Percentiles rank a stretch among this genome's conserved stretches.
Conservation (phyloP, 345 rosid species). For the Raphanus sativus region DNA sequence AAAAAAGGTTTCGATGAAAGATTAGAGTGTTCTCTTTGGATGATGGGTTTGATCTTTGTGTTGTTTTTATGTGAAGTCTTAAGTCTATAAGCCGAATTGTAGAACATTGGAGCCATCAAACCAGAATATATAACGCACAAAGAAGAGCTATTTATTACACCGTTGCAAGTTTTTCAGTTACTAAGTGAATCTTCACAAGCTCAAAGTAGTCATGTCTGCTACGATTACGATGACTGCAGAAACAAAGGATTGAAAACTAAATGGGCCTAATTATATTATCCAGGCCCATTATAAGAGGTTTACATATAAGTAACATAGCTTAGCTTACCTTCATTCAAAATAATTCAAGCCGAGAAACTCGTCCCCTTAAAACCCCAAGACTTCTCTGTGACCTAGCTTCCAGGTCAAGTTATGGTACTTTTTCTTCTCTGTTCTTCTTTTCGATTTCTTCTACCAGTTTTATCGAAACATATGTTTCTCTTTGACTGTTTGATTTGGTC, state of each 20-base stretch:
- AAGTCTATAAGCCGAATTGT: neutral
- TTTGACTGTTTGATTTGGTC: neutral
- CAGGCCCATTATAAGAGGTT: slow-evolving; percentile 7
- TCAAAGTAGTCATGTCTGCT: neutral
- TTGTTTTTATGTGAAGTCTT: slow-evolving; percentile 2
- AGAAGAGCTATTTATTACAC: neutral
- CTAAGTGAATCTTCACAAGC: neutral
- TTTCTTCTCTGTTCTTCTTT: neutral
- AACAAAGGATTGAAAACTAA: neutral
- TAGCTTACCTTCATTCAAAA: neutral
- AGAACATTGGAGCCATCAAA: neutral
- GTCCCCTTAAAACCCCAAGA: slow-evolving; percentile 30
- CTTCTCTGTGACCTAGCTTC: slow-evolving; percentile 19
- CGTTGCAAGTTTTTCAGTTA: neutral
- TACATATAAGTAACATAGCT: neutral
- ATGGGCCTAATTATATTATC: neutral
- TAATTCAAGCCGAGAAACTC: slow-evolving; percentile 3
- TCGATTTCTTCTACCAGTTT: neutral
- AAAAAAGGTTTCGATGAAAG: slow-evolving; percentile 5
- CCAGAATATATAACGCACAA: neutral
- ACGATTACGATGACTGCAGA: neutral
- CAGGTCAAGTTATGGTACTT: slow-evolving; percentile 30
- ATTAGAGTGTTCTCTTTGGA: neutral
- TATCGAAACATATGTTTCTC: neutral
- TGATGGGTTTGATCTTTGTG: slow-evolving; percentile 15